These are phyloP conservation scores for Aphelidium insulamus DNA, from an alignment of 371 early-diverging fungal species.

Conservation along the genomic window DNA sequence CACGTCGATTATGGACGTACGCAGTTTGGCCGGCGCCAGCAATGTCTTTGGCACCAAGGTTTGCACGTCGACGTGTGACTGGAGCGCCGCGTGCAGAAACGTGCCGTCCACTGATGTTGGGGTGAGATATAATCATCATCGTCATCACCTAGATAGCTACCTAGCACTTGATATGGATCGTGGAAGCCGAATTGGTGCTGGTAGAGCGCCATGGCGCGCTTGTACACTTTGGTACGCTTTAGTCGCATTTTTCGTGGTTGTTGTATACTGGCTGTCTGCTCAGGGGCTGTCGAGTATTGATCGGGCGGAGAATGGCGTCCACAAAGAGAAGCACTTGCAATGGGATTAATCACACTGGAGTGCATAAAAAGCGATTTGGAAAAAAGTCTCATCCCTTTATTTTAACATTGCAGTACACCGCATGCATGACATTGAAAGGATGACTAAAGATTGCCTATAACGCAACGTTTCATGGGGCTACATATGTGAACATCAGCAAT, in stretches of 20 bases:
- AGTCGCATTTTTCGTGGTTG: conserved; percentile 53
- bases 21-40: conserved; percentile 26
- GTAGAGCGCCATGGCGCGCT: conserved; percentile 54
- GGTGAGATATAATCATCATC: not conserved
- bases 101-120: conserved; percentile 35
- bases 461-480: no score
- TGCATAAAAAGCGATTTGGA: no score
- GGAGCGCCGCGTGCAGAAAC: conserved; percentile 34
- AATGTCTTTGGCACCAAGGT: conserved; percentile 26
- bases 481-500: no score
- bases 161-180: conserved; percentile 66
- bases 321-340: no score
- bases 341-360: no score
- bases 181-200: conserved; percentile 52
- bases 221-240: conserved; percentile 52
- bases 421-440: no score
- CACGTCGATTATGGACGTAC: conserved; percentile 13
- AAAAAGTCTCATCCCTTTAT: no score
- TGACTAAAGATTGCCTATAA: no score
- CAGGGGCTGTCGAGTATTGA: no score
- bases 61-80: conserved; percentile 27
- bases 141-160: conserved; percentile 14
- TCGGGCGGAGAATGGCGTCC: no score
- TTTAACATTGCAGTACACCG: no score
- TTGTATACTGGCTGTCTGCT: no score